Percentiles rank a stretch among this genome's conserved stretches.
Evolutionary conservation across 257 asterid species (phyloP).

Genomic region (Solanum habrochaites): DNA sequence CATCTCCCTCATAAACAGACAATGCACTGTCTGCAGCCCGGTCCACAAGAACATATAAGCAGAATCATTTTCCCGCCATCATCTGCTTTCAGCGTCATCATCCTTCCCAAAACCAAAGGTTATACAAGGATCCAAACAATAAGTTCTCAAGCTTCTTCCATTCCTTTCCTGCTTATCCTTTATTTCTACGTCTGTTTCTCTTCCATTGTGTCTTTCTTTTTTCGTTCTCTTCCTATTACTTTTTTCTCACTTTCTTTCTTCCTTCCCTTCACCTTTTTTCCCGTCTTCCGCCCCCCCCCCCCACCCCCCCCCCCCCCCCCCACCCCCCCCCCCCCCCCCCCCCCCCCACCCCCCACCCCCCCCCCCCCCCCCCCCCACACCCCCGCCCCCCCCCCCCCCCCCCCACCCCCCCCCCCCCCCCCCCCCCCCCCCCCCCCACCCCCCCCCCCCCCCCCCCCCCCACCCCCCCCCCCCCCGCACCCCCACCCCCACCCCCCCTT

Average conservation of each 20-base stretch:
- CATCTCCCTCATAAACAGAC: constrained; percentile 56
- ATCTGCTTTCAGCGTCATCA: constrained; percentile 30
- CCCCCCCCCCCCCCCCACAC: no score
- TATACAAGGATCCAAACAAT: constrained; percentile 63
- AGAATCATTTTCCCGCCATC: constrained; percentile 27
- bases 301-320: no score
- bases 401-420: no score
- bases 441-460: no score
- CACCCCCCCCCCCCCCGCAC: no score
- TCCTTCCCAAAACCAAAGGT: constrained; percentile 48
- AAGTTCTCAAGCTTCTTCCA: constrained; percentile 53
- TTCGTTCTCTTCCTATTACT: constrained; percentile 32
- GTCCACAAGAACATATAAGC: constrained; percentile 68
- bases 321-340: no score
- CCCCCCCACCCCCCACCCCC: no score
- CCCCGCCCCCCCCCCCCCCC: no score
- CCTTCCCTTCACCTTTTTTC: constrained; percentile 18
- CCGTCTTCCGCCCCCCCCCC: no score
- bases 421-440: no score
- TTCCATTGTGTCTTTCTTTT: constrained; percentile 29
- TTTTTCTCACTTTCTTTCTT: constrained; percentile 18
- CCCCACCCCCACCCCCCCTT: no score
- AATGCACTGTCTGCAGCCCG: constrained; percentile 34
- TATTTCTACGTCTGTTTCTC: constrained; percentile 16
- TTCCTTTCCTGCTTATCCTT: constrained; percentile 60